Conservation (phyloP, 1,139 yeast genomes). For the Lodderomyces theae region DNA sequence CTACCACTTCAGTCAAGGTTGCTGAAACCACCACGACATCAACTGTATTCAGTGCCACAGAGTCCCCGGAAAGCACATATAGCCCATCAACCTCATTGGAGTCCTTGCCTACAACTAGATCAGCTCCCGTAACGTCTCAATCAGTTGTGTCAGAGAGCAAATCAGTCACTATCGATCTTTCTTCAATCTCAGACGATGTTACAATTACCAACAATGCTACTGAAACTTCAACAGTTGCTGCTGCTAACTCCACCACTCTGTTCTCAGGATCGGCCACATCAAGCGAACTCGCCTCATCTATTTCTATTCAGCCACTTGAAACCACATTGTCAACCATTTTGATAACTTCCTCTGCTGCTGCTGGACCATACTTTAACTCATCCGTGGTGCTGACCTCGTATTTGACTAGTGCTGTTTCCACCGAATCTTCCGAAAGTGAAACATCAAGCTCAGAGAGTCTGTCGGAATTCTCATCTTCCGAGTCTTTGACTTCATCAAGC, state of each 20-base stretch:
- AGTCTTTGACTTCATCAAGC: slow-evolving; percentile 2
- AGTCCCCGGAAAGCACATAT: slow-evolving; percentile 21
- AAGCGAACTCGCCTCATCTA: no score
- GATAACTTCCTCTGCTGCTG: background rate
- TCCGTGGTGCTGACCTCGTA: background rate
- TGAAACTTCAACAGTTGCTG: background rate
- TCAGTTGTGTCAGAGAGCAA: slow-evolving; percentile 17
- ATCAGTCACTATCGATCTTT: slow-evolving; percentile 14
- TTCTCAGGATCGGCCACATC: no score
- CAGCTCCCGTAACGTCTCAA: slow-evolving; percentile 29
- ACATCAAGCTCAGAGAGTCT: background rate
- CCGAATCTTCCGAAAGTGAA: background rate
- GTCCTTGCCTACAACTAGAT: slow-evolving; percentile 21
- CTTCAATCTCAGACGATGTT: slow-evolving; percentile 13
- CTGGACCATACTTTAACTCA: slow-evolving; percentile 1
- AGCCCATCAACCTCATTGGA: slow-evolving; percentile 18
- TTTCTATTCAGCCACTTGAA: background rate
- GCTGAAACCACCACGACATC: slow-evolving; percentile 25
- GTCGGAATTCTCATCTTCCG: slow-evolving; percentile 1
- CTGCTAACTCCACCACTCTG: background rate
- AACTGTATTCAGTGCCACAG: slow-evolving; percentile 25
- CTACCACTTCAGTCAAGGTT: slow-evolving; percentile 13
- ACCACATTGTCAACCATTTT: slow-evolving; percentile 3
- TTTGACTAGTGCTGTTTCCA: background rate
- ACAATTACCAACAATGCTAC: slow-evolving; percentile 10